These are phyloP conservation scores for Fusarium annulatum DNA, from an alignment of 2,329 filamentous ascomycete species.

Conservation along the genomic window DNA sequence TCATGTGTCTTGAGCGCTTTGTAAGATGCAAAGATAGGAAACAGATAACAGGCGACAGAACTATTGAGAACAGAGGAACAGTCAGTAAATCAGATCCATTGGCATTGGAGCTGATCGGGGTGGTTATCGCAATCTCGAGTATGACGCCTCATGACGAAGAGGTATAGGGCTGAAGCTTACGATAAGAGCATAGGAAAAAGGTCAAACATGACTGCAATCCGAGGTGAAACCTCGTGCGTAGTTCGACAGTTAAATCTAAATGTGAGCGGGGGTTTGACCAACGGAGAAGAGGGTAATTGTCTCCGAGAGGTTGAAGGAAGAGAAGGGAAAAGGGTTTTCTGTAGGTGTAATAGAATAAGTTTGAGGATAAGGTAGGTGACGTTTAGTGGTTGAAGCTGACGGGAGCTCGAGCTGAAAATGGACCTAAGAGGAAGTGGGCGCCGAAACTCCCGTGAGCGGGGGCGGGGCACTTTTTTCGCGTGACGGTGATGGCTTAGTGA, in stretches of 20 bases:
- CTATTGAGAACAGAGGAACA: slow-evolving; percentile 57
- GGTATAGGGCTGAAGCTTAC: slow-evolving; percentile 62
- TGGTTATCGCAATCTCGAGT: not conserved
- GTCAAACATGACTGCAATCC: slow-evolving; percentile 72
- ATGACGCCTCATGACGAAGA: slow-evolving; percentile 38
- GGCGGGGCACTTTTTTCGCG: slow-evolving; percentile 30
- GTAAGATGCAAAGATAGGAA: slow-evolving; percentile 96
- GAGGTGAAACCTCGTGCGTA: slow-evolving; percentile 14
- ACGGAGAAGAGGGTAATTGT: not conserved
- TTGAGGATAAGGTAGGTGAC: slow-evolving; percentile 3
- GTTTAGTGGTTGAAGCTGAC: slow-evolving; percentile 8
- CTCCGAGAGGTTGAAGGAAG: not conserved
- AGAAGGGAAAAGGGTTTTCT: not conserved
- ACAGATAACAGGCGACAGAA: slow-evolving; percentile 87
- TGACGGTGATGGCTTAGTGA: slow-evolving; percentile 22
- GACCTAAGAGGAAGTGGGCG: slow-evolving; percentile 15
- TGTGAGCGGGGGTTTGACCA: not conserved
- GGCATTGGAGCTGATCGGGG: not conserved
- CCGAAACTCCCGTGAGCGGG: slow-evolving; percentile 40
- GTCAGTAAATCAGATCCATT: slow-evolving; percentile 25
- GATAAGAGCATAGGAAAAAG: slow-evolving; percentile 81
- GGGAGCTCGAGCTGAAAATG: slow-evolving; percentile 11
- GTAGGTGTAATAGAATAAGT: slow-evolving; percentile 3
- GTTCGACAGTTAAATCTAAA: not conserved
- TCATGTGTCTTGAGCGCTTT: slow-evolving; percentile 95